Evolutionary conservation across 2,329 filamentous ascomycete species (phyloP).

Genomic region (Phialophora macrospora): DNA sequence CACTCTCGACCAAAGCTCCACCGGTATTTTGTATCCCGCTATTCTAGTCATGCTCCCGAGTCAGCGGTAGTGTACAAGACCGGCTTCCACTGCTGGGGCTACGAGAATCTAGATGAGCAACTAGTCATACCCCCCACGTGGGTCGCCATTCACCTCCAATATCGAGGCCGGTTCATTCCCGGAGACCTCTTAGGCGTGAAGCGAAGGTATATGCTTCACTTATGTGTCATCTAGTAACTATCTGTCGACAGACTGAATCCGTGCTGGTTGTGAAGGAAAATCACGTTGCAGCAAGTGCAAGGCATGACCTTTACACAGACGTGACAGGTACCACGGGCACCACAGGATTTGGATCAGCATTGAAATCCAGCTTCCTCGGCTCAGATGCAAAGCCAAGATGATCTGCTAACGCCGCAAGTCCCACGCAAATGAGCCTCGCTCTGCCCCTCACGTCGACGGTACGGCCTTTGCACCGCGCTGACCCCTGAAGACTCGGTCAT

Average conservation of each 20-base stretch:
- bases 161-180: not conserved
- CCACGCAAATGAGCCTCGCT: not conserved
- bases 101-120: not conserved
- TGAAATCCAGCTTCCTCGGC: constrained; percentile 4
- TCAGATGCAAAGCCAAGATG: not conserved
- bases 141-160: not conserved
- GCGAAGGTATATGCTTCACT: not conserved
- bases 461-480: not conserved
- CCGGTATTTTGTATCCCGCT: constrained; percentile 37
- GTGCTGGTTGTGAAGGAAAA: not conserved
- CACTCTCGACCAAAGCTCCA: not conserved
- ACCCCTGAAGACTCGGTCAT: not conserved
- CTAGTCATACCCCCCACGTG: not conserved
- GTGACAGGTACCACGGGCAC: not conserved
- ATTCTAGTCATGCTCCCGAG: not conserved
- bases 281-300: not conserved
- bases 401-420: not conserved
- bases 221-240: not conserved
- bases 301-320: not conserved
- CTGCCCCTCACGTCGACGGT: not conserved
- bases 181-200: not conserved
- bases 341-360: not conserved
- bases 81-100: not conserved
- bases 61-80: not conserved
- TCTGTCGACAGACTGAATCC: not conserved